Base-by-base conservation (phyloP, 768 basidiomycete species). In the Leccinellum rugosiceps region DNA sequence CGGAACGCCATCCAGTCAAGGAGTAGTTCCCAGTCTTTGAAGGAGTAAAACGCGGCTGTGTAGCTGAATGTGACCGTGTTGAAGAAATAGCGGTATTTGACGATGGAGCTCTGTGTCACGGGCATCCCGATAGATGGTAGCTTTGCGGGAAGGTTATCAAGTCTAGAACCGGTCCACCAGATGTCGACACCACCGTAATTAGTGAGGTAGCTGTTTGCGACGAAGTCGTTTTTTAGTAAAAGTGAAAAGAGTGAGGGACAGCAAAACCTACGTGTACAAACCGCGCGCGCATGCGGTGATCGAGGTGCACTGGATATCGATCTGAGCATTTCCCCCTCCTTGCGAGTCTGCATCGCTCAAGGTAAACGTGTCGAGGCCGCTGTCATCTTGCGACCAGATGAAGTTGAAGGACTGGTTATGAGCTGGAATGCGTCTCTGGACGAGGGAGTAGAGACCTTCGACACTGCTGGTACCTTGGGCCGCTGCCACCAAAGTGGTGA, bases 81-180 rank as follows among this genome's bases (percentile, higher is more conserved):
- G 41, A 41, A 41, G n/a, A 41, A 71, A 58, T 77, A 77, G 53
- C 76, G 67, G 54, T 75, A 76, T 9, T 73, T 70, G 25, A 76
- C 76, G 48, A 77, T 60, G 3, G 76, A 64, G 23, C 57, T 69
- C 43, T 59, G 72, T 6, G 68, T 71, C 48, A 77, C 52, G 0
- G 71, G 67, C 4, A 59, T 54, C 7, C 73, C 71, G 14, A 77
- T 54, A 19, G 60, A 26, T 0, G 77, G 77, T 3, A 78, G 60
- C 17, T 53, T 46, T 1, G 56, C 0, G 4, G 75, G 68, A 6
- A 77, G 67, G 30, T 67, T 49, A 21, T 68, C 56, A 25, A 77
- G 70, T 28, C 76, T 72, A 3, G 76, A 77, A 6, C 76, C 74
- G 2, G 76, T 76, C 76, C 76, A 77, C 73, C 74, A 77, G 46